A percentile compares a stretch with the other conserved stretches of the same genome.
Evolutionary conservation across 805 yeast genomes (phyloP).

Genomic region (Pichia cephalocereana): DNA sequence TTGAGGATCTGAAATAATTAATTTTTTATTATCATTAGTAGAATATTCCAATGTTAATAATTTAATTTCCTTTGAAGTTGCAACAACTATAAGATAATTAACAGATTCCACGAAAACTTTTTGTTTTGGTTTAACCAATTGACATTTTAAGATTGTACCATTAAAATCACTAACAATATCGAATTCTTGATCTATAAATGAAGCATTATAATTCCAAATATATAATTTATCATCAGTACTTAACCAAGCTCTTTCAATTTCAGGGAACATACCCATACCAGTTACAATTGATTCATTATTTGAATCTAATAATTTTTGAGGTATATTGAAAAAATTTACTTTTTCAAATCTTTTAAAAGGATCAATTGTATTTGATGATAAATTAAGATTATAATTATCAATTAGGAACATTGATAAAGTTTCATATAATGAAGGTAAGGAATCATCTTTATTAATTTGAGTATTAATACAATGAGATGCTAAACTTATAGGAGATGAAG

Average conservation of each 20-base stretch:
- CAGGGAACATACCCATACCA: conserved; percentile 77
- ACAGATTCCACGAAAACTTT: conserved; percentile 75
- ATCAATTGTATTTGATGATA: conserved; percentile 31
- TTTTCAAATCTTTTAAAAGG: conserved; percentile 71
- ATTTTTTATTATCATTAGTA: conserved; percentile 27
- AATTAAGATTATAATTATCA: conserved; percentile 56
- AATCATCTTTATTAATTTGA: conserved; percentile 49
- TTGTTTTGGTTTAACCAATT: conserved; percentile 71
- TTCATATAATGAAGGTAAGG: conserved; percentile 47
- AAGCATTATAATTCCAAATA: conserved; percentile 63
- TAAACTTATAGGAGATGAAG: conserved; percentile 43
- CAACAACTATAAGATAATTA: conserved; percentile 59
- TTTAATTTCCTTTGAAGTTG: conserved; percentile 74
- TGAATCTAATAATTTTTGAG: conserved; percentile 45
- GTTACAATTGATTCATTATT: conserved; percentile 34
- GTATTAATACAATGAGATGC: conserved; percentile 57
- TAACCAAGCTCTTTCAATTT: conserved; percentile 78
- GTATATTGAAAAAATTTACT: conserved; percentile 57
- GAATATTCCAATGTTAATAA: conserved; percentile 60
- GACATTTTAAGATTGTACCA: conserved; percentile 68
- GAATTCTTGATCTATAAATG: conserved; percentile 46
- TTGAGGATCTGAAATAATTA: conserved; percentile 75
- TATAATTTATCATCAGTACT: conserved; percentile 71
- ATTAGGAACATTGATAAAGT: conserved; percentile 49
- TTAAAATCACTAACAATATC: conserved; percentile 75